Percentiles rank a stretch among this genome's conserved stretches.
phyloP scores from a whole-genome alignment of 805 yeast genomes.

The Yueomyces sinensis region DNA sequence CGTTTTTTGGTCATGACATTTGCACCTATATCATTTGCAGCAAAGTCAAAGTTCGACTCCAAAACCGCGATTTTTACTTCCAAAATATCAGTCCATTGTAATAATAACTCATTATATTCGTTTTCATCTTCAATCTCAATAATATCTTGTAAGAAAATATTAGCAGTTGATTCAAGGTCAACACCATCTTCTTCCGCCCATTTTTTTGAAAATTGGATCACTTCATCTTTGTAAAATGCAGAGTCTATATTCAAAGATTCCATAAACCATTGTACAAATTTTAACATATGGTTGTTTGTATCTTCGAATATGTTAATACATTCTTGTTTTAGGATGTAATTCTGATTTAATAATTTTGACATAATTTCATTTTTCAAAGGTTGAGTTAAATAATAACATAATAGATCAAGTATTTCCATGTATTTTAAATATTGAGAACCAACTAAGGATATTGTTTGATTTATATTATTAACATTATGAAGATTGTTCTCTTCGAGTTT shows the following conservation, averaged over 20 bases:
- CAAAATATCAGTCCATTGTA: background rate
- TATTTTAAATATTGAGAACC: constrained; percentile 14
- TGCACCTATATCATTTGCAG: background rate
- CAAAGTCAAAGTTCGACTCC: background rate
- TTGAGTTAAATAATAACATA: constrained; percentile 21
- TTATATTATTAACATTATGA: background rate
- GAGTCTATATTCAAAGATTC: constrained; percentile 15
- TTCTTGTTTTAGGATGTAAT: constrained; percentile 12
- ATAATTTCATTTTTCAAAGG: constrained; percentile 22
- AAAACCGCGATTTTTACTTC: constrained; percentile 1
- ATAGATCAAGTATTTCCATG: constrained; percentile 19
- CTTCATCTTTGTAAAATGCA: constrained; percentile 13
- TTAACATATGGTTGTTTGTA: constrained; percentile 20
- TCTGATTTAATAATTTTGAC: constrained; percentile 21
- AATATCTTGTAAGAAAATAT: constrained; percentile 22
- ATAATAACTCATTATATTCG: constrained; percentile 9
- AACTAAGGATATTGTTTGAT: constrained; percentile 1
- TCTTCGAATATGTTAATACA: constrained; percentile 18
- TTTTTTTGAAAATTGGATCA: constrained; percentile 19
- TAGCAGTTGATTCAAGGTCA: constrained; percentile 16
- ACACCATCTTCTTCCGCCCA: constrained; percentile 22
- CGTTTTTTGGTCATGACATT: background rate
- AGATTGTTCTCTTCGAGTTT: background rate
- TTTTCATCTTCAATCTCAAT: constrained; percentile 11
- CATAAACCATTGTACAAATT: constrained; percentile 24